phyloP scores from a whole-genome alignment of 805 yeast species.

The Wickerhamiella azyma region DNA sequence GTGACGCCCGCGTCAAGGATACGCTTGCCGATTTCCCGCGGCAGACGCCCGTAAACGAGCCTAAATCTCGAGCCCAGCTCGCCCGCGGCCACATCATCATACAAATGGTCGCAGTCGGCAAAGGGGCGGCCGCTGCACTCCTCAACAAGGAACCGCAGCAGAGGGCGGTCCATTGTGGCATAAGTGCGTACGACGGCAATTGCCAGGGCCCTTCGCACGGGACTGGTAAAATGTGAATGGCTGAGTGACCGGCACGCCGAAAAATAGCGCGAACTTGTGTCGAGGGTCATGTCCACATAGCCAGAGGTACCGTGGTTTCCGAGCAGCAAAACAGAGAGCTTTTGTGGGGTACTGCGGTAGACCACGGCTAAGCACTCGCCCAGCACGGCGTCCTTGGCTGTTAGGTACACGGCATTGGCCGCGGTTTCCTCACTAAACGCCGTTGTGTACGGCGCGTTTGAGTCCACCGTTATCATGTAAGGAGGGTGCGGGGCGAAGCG shows the following conservation, averaged over 20 bases:
- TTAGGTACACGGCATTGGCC: conserved; percentile 27
- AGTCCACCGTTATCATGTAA: conserved; percentile 17
- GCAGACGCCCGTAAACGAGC: conserved; percentile 38
- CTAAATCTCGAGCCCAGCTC: conserved; percentile 53
- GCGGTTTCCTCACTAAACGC: conserved; percentile 17
- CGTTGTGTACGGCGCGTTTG: conserved; percentile 25
- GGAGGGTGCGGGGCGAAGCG: too few species aligned
- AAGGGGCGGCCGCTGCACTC: conserved; percentile 1
- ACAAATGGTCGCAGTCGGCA: conserved; percentile 13
- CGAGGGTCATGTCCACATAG: conserved; percentile 44
- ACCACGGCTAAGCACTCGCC: conserved; percentile 26
- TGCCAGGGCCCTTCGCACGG: conserved; percentile 64
- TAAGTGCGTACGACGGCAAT: conserved; percentile 56
- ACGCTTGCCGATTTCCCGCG: conserved; percentile 42
- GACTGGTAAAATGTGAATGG: conserved; percentile 35
- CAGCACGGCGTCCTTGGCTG: conserved; percentile 24
- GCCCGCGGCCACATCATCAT: conserved; percentile 84
- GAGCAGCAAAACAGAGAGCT: conserved; percentile 23
- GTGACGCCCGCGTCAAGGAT: conserved; percentile 46
- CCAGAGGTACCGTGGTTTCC: conserved; percentile 47
- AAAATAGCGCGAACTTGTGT: conserved; percentile 50
- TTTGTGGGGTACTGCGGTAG: conserved; percentile 18
- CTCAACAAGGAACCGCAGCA: conserved; percentile 10
- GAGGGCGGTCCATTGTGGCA: conserved; percentile 36
- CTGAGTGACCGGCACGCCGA: conserved; percentile 65